Base-by-base conservation (phyloP, 2,329 filamentous ascomycete genomes). In the Chrysoporthe deuterocubensis region DNA sequence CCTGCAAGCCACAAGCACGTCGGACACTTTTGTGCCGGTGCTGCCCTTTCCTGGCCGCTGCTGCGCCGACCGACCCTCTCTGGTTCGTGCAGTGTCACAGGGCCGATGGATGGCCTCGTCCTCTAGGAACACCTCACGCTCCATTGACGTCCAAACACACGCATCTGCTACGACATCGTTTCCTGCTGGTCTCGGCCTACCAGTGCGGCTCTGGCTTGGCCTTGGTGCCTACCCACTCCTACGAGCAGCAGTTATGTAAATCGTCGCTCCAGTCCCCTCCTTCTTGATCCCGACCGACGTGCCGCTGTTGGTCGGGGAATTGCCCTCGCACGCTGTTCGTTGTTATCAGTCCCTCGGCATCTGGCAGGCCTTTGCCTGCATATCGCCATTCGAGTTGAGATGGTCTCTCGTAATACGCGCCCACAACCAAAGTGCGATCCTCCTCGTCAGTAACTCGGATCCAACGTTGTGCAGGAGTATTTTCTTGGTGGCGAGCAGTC, bases 81-180 rank as follows among this genome's bases (percentile, higher is more conserved):
- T 57, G 54, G 54, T 57, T 57, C 54, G 54, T 57, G 54, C 32
- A 40, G 34, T n/a, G 54, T 57, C 34, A 14, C 54, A 40, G 14
- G 54, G 16, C 34, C 54, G 32, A 18, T 18, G 14, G 54, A 40
- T 21, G 54, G 54, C 54, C 54, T 57, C 54, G 54, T 8, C 5
- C 32, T 18, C 40, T 57, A 14, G 34, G 52, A 32, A 40, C 32
- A 40, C 34, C 54, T n/a, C 54, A 57, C 14, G n/a, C n/a, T 26
- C n/a, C 48, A 21, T 50, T 3, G 9, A 32, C 32, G 50, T 14
- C 32, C 21, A 4, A 32, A 26, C 50, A 54, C 21, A 37, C 14
- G 16, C 18, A 40, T n/a, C n/a, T 32, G 54, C 54, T 57, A 32
- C 8, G 4, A 14, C 4, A 40, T 57, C 13, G 32, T 57, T 11